A percentile compares a stretch with the other conserved stretches of the same genome.
phyloP scores from a whole-genome alignment of 129 eudicot genomes.

The Flaveria robusta region DNA sequence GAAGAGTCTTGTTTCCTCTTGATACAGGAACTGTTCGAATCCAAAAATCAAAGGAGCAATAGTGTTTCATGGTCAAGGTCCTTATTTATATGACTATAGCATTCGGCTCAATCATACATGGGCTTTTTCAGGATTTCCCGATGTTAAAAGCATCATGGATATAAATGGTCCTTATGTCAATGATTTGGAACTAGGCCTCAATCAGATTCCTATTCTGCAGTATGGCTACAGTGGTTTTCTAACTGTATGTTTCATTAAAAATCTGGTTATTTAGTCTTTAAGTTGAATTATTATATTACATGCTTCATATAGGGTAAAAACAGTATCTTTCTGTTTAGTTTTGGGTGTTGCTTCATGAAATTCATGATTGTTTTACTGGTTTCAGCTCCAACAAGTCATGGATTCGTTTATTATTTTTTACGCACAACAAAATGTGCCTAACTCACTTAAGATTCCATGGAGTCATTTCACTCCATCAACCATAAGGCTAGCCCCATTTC shows the following conservation, averaged over 20 bases:
- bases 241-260: constrained; percentile 63
- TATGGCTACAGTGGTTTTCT: constrained; percentile 94
- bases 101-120: constrained; percentile 98
- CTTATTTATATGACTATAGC: constrained; percentile 83
- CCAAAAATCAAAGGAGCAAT: constrained; percentile 95
- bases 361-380: constrained; percentile 16
- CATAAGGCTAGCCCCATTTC: constrained; percentile 92
- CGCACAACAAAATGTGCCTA: constrained; percentile 56
- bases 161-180: constrained; percentile 86
- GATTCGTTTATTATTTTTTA: constrained; percentile 89
- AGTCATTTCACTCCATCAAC: constrained; percentile 74
- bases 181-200: constrained; percentile 91
- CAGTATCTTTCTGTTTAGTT: constrained; percentile 4
- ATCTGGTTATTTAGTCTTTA: constrained; percentile 1
- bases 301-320: not conserved
- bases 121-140: constrained; percentile 98
- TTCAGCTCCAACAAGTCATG: constrained; percentile 93
- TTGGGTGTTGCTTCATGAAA: constrained; percentile 22
- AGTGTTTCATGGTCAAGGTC: constrained; percentile 96
- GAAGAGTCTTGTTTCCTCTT: constrained; percentile 23
- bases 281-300: constrained; percentile 1
- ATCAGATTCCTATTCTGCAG: constrained; percentile 83
- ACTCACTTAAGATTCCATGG: constrained; percentile 54
- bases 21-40: constrained; percentile 72
- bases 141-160: constrained; percentile 92